Conservation (phyloP, 805 yeast species). For the Kuraishia hungarica region DNA sequence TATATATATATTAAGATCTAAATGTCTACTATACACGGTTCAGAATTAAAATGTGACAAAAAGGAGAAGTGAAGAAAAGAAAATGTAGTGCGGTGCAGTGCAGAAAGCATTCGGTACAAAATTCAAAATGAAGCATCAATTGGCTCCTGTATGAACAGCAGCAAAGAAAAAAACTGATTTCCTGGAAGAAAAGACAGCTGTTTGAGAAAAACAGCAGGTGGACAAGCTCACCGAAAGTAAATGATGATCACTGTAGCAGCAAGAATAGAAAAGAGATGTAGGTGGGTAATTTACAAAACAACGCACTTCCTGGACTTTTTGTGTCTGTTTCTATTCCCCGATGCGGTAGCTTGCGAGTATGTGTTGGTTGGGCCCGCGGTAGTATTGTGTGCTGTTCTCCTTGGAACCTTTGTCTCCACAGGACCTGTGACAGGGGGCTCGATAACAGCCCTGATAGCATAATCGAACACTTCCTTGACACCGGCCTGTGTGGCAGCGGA, state of each 20-base stretch:
- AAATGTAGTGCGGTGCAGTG: background rate
- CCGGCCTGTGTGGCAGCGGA: slow-evolving; percentile 88
- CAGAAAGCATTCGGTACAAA: background rate
- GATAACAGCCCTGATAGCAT: slow-evolving; percentile 65
- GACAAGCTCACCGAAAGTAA: slow-evolving; percentile 1
- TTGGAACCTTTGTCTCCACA: slow-evolving; percentile 11
- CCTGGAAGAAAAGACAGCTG: background rate
- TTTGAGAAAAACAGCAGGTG: no score
- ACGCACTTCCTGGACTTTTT: slow-evolving; percentile 42
- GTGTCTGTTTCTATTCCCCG: slow-evolving; percentile 12
- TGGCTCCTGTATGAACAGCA: background rate
- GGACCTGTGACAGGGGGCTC: slow-evolving; percentile 25
- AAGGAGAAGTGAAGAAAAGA: background rate
- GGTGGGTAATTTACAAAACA: slow-evolving; percentile 24
- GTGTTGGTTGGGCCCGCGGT: background rate
- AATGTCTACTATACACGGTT: background rate
- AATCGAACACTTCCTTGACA: slow-evolving; percentile 77
- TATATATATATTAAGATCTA: background rate
- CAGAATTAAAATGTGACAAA: background rate
- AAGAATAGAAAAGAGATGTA: background rate
- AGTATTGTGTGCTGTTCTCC: slow-evolving; percentile 11
- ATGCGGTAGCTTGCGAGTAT: background rate
- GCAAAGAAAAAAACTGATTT: background rate
- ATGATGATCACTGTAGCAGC: slow-evolving; percentile 1
- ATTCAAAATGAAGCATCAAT: no score